Evolutionary conservation across 805 yeast species (phyloP).

Genomic region (Grigorovia jiainica): DNA sequence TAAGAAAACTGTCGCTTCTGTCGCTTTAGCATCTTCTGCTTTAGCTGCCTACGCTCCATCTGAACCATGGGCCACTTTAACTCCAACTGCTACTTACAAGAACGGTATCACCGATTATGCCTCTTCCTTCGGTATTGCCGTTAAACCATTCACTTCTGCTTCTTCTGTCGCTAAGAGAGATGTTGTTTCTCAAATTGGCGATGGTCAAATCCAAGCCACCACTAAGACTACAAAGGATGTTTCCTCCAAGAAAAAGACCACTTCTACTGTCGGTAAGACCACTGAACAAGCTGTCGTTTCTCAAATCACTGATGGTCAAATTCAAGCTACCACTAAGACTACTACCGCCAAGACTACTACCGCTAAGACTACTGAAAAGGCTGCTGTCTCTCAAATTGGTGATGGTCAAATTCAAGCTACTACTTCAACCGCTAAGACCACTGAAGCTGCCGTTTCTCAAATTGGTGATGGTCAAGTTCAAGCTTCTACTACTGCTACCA

Average conservation of each 20-base stretch:
- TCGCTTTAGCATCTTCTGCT: slow-evolving; percentile 20
- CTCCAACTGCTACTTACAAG: slow-evolving; percentile 30
- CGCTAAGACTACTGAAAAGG: slow-evolving; percentile 11
- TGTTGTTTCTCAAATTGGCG: slow-evolving; percentile 36
- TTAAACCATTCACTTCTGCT: slow-evolving; percentile 27
- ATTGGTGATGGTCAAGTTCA: slow-evolving; percentile 37
- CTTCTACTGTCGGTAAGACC: slow-evolving; percentile 29
- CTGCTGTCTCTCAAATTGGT: slow-evolving; percentile 36
- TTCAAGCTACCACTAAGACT: slow-evolving; percentile 25
- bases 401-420: slow-evolving; percentile 45
- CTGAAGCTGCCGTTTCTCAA: slow-evolving; percentile 31
- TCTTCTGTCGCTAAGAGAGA: slow-evolving; percentile 32
- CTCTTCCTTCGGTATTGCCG: slow-evolving; percentile 35
- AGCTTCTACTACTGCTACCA: slow-evolving; percentile 25
- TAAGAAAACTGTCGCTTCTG: slow-evolving; percentile 18
- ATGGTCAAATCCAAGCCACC: slow-evolving; percentile 38
- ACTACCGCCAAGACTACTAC: slow-evolving; percentile 10
- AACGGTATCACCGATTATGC: slow-evolving; percentile 30
- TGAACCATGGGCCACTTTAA: slow-evolving; percentile 34
- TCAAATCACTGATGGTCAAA: slow-evolving; percentile 35
- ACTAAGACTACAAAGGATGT: slow-evolving; percentile 18
- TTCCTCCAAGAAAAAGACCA: slow-evolving; percentile 19
- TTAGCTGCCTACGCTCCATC: slow-evolving; percentile 20
- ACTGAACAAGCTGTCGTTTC: slow-evolving; percentile 22
- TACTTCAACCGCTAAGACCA: slow-evolving; percentile 29